Percentiles rank a stretch among this genome's conserved stretches.
phyloP scores from a whole-genome alignment of 1,284 basidiomycete species.

The Naganishia albida region DNA sequence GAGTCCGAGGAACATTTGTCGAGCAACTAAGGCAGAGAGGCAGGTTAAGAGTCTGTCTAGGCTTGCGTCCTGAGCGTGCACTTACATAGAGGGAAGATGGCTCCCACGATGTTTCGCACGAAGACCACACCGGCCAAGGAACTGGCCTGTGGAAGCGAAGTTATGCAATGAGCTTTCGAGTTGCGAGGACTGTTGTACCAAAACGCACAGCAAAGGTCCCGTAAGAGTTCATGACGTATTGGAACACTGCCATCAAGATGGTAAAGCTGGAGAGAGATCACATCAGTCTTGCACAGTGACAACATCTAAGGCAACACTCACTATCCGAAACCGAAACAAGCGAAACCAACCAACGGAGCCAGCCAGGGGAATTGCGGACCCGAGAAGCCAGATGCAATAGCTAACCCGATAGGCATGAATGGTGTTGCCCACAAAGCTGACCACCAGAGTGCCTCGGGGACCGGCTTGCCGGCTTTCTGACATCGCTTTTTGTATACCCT shows the following conservation, averaged over 20 bases:
- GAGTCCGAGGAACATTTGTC: slow-evolving; percentile 41
- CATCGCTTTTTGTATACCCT: slow-evolving; percentile 35
- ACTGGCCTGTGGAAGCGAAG: slow-evolving; percentile 32
- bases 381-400: slow-evolving; percentile 44
- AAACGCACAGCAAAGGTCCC: slow-evolving; percentile 37
- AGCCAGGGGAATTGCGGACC: slow-evolving; percentile 41
- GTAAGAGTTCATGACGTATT: slow-evolving; percentile 43
- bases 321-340: slow-evolving; percentile 21
- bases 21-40: slow-evolving; percentile 32
- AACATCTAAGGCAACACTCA: not conserved
- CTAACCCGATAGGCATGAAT: slow-evolving; percentile 43
- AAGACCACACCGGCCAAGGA: slow-evolving; percentile 40
- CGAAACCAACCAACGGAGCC: slow-evolving; percentile 39
- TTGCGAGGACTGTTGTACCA: not conserved
- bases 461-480: slow-evolving; percentile 27
- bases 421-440: slow-evolving; percentile 40
- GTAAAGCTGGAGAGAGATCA: slow-evolving; percentile 42
- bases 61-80: not conserved
- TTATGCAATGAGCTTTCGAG: not conserved
- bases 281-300: not conserved
- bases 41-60: not conserved
- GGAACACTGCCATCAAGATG: slow-evolving; percentile 42
- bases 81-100: slow-evolving; percentile 42
- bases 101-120: slow-evolving; percentile 41
- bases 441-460: slow-evolving; percentile 45